Conservation (phyloP, 352 stramenopile genomes). For the Pythium utonaiense region DNA sequence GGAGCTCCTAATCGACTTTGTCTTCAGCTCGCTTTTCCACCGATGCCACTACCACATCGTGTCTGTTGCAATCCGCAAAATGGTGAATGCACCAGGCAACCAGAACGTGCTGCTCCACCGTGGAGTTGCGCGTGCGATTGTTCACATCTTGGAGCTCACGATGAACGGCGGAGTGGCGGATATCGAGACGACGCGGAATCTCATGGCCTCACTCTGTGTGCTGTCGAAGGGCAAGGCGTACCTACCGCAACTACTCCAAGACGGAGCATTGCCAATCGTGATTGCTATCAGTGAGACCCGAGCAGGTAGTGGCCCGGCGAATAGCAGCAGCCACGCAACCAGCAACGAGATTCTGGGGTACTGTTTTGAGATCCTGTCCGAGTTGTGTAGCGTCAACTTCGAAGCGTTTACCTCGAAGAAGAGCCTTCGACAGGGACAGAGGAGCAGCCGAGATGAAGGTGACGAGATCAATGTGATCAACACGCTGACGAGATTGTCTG, state of each 20-base stretch:
- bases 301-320: neutral
- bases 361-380: constrained; percentile 77
- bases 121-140: constrained; percentile 41
- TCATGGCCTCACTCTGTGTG: constrained; percentile 44
- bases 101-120: constrained; percentile 40
- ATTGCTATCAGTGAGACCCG: constrained; percentile 45
- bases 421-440: too few relatives aligned
- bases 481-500: constrained; percentile 66
- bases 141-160: constrained; percentile 38
- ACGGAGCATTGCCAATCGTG: constrained; percentile 50
- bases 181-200: constrained; percentile 35
- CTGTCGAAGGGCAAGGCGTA: constrained; percentile 50
- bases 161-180: constrained; percentile 15
- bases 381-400: constrained; percentile 59
- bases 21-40: constrained; percentile 36
- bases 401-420: too few relatives aligned
- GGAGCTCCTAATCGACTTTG: constrained; percentile 56
- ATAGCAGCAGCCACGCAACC: neutral
- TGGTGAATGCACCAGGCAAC: constrained; percentile 64
- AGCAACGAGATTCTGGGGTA: constrained; percentile 32
- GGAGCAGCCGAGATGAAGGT: constrained; percentile 4
- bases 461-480: constrained; percentile 68
- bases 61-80: constrained; percentile 51
- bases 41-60: constrained; percentile 37
- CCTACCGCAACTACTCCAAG: constrained; percentile 37